Percentiles rank a stretch among this genome's conserved stretches.
Evolutionary conservation across 2,329 filamentous ascomycete genomes (phyloP).

Genomic region (Scolecobasidium constrictum): DNA sequence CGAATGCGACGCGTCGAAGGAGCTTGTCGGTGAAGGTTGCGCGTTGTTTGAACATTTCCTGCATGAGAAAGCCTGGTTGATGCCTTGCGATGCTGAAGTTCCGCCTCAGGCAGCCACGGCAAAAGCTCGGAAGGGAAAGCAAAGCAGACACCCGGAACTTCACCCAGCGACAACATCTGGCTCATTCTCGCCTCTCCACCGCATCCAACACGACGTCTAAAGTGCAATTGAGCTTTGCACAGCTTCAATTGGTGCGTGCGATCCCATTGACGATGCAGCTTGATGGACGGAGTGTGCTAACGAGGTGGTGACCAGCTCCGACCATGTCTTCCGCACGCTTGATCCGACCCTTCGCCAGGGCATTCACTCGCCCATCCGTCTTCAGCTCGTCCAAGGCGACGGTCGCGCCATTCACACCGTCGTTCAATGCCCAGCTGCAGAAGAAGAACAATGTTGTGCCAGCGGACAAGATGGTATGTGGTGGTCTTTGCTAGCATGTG

Average conservation of each 20-base stretch:
- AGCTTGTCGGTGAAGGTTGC: no score
- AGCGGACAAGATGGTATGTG: slow-evolving; percentile 7
- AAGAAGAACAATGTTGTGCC: slow-evolving; percentile 1
- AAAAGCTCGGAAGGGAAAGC: neutral
- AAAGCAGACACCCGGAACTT: no score
- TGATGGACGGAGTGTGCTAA: slow-evolving; percentile 5
- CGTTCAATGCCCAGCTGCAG: slow-evolving; percentile 2
- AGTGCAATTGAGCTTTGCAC: neutral
- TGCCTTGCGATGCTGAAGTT: neutral
- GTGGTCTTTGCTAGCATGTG: no score
- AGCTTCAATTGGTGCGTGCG: slow-evolving; percentile 8
- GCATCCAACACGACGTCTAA: slow-evolving; percentile 1
- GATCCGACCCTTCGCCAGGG: slow-evolving; percentile 29
- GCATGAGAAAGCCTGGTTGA: no score
- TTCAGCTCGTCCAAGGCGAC: slow-evolving; percentile 9
- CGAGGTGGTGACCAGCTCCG: neutral
- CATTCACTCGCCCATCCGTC: slow-evolving; percentile 24
- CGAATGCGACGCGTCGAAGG: no score
- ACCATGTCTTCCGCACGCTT: slow-evolving; percentile 21
- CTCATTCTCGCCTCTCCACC: neutral
- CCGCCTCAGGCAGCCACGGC: neutral
- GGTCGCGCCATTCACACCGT: slow-evolving; percentile 11
- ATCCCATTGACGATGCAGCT: neutral
- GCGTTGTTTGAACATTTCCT: no score
- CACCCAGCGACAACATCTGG: no score